Evolutionary conservation across 116 monocot genomes (phyloP).

Genomic region (Cymodocea nodosa): DNA sequence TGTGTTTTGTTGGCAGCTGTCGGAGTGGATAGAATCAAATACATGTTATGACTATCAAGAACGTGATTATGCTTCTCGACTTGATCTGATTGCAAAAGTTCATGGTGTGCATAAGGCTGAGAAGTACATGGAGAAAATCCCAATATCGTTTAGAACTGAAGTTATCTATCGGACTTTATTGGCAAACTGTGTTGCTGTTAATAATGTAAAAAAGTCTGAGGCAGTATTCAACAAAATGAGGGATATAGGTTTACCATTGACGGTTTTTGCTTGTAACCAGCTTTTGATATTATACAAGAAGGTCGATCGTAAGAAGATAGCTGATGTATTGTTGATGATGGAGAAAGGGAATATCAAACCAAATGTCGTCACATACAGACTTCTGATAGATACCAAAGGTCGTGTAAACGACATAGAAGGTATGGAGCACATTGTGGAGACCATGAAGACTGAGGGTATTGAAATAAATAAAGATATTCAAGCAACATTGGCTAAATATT

Average conservation of each 20-base stretch:
- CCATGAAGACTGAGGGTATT: constrained; percentile 53
- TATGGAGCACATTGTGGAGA: constrained; percentile 52
- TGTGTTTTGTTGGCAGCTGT: constrained; percentile 30
- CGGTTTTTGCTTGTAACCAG: constrained; percentile 65
- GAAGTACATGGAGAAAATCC: constrained; percentile 49
- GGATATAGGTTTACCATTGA: constrained; percentile 41
- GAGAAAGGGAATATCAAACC: constrained; percentile 66
- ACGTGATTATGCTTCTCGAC: constrained; percentile 49
- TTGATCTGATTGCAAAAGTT: constrained; percentile 61
- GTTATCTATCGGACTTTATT: constrained; percentile 56
- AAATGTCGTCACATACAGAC: constrained; percentile 44
- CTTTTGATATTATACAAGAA: constrained; percentile 66
- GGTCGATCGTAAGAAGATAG: constrained; percentile 53
- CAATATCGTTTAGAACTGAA: constrained; percentile 50
- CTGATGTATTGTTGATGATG: constrained; percentile 65
- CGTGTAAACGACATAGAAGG: constrained; percentile 43
- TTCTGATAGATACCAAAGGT: constrained; percentile 78
- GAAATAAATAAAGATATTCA: constrained; percentile 20
- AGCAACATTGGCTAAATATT: constrained; percentile 38
- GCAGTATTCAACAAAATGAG: constrained; percentile 67
- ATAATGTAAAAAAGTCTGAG: constrained; percentile 53
- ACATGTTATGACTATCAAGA: constrained; percentile 44
- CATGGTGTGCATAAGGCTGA: constrained; percentile 44
- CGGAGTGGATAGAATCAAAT: constrained; percentile 62
- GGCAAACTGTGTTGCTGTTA: constrained; percentile 34